Percentiles rank a stretch among this genome's conserved stretches.
Conservation (phyloP, 192 early-diverging fungal genomes). For the Diversispora epigaea region DNA sequence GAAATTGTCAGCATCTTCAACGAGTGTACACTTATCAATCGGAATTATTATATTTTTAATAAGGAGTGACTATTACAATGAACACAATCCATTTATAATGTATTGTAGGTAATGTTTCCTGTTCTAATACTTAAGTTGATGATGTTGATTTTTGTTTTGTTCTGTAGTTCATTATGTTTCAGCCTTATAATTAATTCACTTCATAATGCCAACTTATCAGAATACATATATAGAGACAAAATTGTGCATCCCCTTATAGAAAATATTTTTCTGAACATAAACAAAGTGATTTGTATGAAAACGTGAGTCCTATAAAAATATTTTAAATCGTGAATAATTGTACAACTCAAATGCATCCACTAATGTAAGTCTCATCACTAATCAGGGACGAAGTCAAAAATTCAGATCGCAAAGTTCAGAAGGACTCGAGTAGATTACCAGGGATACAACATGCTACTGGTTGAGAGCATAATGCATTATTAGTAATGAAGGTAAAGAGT, state of each 20-base stretch:
- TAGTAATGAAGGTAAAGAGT: conserved; percentile 11
- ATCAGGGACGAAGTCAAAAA: neutral
- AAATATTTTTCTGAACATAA: conserved; percentile 9
- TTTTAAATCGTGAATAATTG: no score
- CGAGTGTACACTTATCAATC: conserved; percentile 1
- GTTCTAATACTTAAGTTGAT: conserved; percentile 5
- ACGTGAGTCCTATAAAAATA: no score
- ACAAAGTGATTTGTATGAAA: no score
- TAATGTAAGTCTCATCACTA: neutral
- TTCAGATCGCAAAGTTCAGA: neutral
- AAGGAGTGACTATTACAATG: conserved; percentile 3
- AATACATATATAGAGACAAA: neutral
- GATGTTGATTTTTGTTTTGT: conserved; percentile 11
- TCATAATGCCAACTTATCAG: neutral
- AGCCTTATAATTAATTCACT: conserved; percentile 11
- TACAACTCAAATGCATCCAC: neutral
- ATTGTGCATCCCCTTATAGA: conserved; percentile 6
- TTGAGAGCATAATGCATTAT: neutral
- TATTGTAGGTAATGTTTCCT: conserved; percentile 5
- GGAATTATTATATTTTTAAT: neutral
- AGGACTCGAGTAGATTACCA: neutral
- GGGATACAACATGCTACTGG: neutral
- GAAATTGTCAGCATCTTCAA: neutral
- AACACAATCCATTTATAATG: conserved; percentile 17
- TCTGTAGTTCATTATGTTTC: conserved; percentile 9